Percentiles rank a stretch among this genome's conserved stretches.
Conservation (phyloP, 1,284 basidiomycete genomes). For the Pyrrhoderma noxium region DNA sequence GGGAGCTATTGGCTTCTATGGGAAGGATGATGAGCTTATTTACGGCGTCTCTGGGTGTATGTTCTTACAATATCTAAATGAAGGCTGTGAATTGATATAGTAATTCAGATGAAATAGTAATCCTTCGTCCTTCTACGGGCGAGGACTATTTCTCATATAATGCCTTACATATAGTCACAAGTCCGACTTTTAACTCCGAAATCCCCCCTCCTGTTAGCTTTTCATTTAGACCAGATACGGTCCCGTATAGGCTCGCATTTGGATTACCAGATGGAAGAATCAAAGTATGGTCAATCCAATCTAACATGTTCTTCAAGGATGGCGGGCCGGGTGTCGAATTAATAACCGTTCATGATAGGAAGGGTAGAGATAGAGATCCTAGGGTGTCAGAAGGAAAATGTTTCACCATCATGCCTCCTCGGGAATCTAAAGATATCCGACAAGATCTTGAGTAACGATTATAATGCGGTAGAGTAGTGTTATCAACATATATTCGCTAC, state of each 20-base stretch:
- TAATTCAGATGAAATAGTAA: background rate
- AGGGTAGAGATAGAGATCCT: background rate
- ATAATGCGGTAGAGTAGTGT: no score
- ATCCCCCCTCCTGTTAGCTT: background rate
- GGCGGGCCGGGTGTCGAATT: background rate
- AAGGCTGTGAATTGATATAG: background rate
- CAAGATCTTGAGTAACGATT: no score
- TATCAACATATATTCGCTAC: no score
- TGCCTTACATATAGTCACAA: background rate
- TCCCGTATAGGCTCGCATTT: slow-evolving; percentile 6
- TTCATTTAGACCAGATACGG: background rate
- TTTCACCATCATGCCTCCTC: no score
- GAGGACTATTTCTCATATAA: background rate
- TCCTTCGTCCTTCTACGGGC: background rate
- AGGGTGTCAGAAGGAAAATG: no score
- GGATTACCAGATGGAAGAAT: background rate
- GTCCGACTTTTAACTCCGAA: background rate
- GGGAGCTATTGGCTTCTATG: background rate
- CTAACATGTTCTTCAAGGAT: background rate
- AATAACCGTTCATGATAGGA: slow-evolving; percentile 1
- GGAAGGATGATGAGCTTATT: background rate
- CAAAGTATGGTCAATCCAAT: slow-evolving; percentile 2
- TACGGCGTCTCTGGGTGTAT: slow-evolving; percentile 1
- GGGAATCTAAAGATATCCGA: no score
- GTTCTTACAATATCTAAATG: background rate